Percentiles rank a stretch among this genome's conserved stretches.
These are phyloP conservation scores for Carex cristatella DNA, from an alignment of 176 grass and related monocot genomes.

Conservation along the genomic window DNA sequence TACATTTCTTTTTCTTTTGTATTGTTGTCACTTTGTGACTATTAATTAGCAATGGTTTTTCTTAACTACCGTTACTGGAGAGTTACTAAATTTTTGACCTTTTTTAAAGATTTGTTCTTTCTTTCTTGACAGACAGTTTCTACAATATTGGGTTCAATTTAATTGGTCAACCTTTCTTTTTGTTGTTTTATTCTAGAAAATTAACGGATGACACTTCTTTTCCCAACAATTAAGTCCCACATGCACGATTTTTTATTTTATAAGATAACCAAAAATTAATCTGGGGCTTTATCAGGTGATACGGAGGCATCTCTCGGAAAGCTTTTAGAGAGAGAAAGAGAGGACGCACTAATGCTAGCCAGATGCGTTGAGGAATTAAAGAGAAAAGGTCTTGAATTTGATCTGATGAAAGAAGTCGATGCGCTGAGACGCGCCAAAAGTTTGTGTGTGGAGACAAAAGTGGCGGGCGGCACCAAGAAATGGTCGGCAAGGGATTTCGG, in stretches of 20 bases:
- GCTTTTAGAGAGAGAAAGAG: constrained; percentile 67
- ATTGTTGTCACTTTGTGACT: background rate
- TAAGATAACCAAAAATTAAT: background rate
- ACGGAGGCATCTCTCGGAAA: constrained; percentile 55
- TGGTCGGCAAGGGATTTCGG: constrained; percentile 65
- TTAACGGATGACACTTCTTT: background rate
- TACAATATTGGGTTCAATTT: background rate
- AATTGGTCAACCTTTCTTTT: background rate
- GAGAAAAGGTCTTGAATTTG: constrained; percentile 70
- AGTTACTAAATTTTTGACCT: background rate
- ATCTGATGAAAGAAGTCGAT: constrained; percentile 95
- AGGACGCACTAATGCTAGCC: constrained; percentile 66
- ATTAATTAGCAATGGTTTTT: background rate
- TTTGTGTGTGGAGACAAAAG: constrained; percentile 84
- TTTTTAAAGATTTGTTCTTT: background rate
- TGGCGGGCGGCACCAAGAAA: constrained; percentile 22
- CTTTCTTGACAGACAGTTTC: background rate
- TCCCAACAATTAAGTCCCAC: background rate
- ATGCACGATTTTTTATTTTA: background rate
- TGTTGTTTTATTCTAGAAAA: background rate
- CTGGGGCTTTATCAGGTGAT: constrained; percentile 27
- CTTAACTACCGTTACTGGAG: background rate
- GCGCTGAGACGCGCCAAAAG: constrained; percentile 81
- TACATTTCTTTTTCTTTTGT: background rate
- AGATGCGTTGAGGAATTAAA: constrained; percentile 72